Base-by-base conservation (phyloP, 768 basidiomycete genomes). In the Russula sp. region DNA sequence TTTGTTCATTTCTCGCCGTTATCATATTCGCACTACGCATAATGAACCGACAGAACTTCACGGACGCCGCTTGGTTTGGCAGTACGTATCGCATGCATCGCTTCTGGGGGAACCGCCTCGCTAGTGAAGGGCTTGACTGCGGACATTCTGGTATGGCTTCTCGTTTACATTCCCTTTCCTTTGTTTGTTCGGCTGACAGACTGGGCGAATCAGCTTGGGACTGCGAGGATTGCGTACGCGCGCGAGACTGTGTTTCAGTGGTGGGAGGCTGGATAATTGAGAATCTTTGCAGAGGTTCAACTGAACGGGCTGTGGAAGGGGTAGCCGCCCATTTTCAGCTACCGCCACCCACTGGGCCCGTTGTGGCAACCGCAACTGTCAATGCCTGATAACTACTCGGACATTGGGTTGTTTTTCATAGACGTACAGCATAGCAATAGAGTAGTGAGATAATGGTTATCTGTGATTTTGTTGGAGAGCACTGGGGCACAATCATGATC, bases 101-200 rank as follows among this genome's bases (percentile, higher is more conserved):
- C 8, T 87, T 96, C 69, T 81, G 90, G 40, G 86, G 87, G 78
- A n/a, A n/a, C 78, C 0, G 87, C 87, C 1, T 92, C 91, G n/a
- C 85, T 91, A 0, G 80, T 95, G 61, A 92, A 91, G 72, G 93
- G 93, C 0, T 73, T 94, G 2, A 94, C 91, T 1, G 79, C 89
- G 2, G 88, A 91, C 66, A 89, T 95, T 14, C 75, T 95, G 55
- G 91, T 91, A 66, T 62, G 86, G 22, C 31, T 20, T 55, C 42
- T 14, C 20, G 22, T 27, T 27, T 27, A 3, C 22, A 0, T 40
- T 6, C 1, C 27, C 16, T 16, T 11, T 1, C 3, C 13, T 40
- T 7, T 16, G 31, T 22, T 4, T 47, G 2, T 34, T 64, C 14
- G 20, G 20, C 13, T 53, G 20, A 48, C 40, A 7, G 48, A 32